These are phyloP conservation scores for Waltergamsia citrina DNA, from an alignment of 2,329 filamentous ascomycete species.

Conservation along the genomic window DNA sequence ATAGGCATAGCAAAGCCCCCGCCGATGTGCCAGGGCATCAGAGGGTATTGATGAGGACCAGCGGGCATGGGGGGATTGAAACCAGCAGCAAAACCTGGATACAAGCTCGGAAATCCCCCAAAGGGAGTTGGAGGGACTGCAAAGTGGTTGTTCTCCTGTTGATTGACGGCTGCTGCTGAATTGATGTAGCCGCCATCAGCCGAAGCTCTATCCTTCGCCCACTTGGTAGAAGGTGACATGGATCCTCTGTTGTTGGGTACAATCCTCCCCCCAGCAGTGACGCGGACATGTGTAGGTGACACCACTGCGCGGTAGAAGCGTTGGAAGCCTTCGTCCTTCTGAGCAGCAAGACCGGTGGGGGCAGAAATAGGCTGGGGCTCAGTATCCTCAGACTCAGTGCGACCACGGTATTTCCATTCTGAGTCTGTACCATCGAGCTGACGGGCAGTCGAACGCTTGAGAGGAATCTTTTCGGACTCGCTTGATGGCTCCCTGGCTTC, in stretches of 20 bases:
- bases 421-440: conserved; percentile 30
- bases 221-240: conserved; percentile 42
- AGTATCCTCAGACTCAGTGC: conserved; percentile 31
- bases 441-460: conserved; percentile 12
- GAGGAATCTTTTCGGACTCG: background rate
- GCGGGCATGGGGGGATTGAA: conserved; percentile 15
- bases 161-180: background rate
- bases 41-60: conserved; percentile 19
- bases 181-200: background rate
- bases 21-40: conserved; percentile 28
- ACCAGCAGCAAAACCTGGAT: conserved; percentile 18
- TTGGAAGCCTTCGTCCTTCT: conserved; percentile 57
- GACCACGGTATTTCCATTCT: conserved; percentile 34
- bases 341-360: conserved; percentile 40
- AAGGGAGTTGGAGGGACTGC: conserved; percentile 16
- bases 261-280: conserved; percentile 58
- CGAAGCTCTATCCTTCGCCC: conserved; percentile 23
- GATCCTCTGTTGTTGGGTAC: conserved; percentile 52
- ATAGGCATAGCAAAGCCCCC: conserved; percentile 14
- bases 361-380: conserved; percentile 40
- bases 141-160: conserved; percentile 7
- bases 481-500: conserved; percentile 11
- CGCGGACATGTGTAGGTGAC: conserved; percentile 56
- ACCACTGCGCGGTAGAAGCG: conserved; percentile 60
- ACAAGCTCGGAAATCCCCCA: conserved; percentile 17